phyloP scores from a whole-genome alignment of 805 yeast genomes.

The Ogataea chonburiensis region DNA sequence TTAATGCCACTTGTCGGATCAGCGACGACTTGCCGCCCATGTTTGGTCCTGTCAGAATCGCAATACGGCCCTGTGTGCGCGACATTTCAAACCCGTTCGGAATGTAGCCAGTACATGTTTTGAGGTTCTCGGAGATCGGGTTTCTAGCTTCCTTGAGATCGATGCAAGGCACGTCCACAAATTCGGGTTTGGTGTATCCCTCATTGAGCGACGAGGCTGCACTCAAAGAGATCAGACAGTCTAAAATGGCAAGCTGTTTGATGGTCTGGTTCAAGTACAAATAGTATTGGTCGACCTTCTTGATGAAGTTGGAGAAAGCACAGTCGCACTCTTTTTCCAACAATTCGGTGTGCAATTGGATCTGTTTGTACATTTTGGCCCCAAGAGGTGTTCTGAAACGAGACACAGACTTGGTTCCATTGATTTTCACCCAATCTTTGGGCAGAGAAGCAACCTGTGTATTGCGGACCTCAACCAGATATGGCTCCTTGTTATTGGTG shows the following conservation, averaged over 20 bases:
- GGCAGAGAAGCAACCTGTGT: constrained; percentile 61
- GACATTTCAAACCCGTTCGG: constrained; percentile 62
- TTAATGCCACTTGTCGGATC: constrained; percentile 69
- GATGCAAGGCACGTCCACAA: constrained; percentile 48
- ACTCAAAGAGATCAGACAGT: constrained; percentile 66
- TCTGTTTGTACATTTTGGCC: constrained; percentile 45
- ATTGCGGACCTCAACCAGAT: constrained; percentile 73
- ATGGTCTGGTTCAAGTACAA: constrained; percentile 43
- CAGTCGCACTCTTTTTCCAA: constrained; percentile 46
- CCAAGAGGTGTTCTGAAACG: constrained; percentile 70
- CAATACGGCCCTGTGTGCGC: constrained; percentile 45
- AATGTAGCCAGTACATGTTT: constrained; percentile 43
- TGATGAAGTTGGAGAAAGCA: constrained; percentile 44
- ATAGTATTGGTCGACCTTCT: constrained; percentile 38
- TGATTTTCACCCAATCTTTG: constrained; percentile 70
- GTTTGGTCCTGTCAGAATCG: constrained; percentile 80
- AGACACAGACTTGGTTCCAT: constrained; percentile 64
- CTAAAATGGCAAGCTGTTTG: constrained; percentile 52
- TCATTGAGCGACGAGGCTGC: constrained; percentile 51
- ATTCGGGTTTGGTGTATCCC: constrained; percentile 48
- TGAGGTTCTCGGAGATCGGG: constrained; percentile 32
- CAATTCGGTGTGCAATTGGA: constrained; percentile 61
- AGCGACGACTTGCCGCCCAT: constrained; percentile 87
- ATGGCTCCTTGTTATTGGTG: constrained; percentile 63
- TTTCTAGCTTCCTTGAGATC: constrained; percentile 53